A percentile compares a stretch with the other conserved stretches of the same genome.
These are phyloP conservation scores for Saccharomyces hybrid DNA, from an alignment of 1,139 yeast genomes.

Conservation along the genomic window DNA sequence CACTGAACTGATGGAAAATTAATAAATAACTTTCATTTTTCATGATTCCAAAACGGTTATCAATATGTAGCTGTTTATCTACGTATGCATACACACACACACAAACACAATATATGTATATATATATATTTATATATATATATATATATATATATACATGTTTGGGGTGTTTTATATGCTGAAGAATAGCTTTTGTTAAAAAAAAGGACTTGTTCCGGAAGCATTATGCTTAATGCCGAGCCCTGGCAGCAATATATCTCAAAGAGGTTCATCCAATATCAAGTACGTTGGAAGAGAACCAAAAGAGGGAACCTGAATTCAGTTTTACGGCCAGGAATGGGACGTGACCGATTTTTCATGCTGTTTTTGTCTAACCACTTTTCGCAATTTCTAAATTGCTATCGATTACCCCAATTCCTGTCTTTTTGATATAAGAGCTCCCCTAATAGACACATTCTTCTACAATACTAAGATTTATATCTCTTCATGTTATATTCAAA, in stretches of 20 bases:
- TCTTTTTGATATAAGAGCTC: background rate
- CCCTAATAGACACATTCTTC: background rate
- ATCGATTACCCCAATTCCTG: background rate
- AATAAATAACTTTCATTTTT: background rate
- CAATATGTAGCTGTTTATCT: background rate
- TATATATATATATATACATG: background rate
- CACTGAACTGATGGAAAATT: constrained; percentile 36
- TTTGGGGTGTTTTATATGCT: background rate
- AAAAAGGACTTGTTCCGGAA: background rate
- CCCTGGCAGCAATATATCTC: background rate
- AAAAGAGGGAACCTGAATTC: background rate
- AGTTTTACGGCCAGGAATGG: background rate
- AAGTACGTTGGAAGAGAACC: background rate
- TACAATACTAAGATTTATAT: background rate
- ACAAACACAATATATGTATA: too few relatives aligned
- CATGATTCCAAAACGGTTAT: background rate
- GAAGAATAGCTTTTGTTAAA: background rate
- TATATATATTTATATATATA: too few relatives aligned
- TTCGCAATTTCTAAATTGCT: background rate
- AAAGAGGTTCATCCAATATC: background rate
- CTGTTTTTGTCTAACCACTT: background rate
- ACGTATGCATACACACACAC: background rate
- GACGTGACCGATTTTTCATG: background rate
- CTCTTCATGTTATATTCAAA: too few relatives aligned
- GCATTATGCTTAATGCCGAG: background rate